Percentiles rank a stretch among this genome's conserved stretches.
Conservation (phyloP, 345 rosid genomes). For the Microthlaspi erraticum region DNA sequence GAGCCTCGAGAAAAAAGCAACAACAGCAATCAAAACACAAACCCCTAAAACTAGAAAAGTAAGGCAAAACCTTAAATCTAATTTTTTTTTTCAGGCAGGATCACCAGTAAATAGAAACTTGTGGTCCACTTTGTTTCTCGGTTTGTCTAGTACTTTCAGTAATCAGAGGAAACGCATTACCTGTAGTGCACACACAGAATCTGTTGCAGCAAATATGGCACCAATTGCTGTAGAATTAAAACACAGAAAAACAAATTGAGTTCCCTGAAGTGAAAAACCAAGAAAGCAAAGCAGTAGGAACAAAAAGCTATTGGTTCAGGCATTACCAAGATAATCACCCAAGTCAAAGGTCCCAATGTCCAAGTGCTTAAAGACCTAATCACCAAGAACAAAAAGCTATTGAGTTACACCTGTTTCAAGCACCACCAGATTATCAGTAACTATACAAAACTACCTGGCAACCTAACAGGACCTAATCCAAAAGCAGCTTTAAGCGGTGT, state of each 20-base stretch:
- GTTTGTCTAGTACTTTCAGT: slow-evolving; percentile 12
- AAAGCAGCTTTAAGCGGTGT: slow-evolving; percentile 9
- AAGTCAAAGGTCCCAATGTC: slow-evolving; percentile 71
- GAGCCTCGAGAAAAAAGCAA: background rate
- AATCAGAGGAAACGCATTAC: slow-evolving; percentile 43
- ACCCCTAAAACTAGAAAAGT: slow-evolving; percentile 29
- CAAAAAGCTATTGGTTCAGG: slow-evolving; percentile 8
- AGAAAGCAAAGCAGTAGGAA: slow-evolving; percentile 21
- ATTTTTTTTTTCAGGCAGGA: background rate
- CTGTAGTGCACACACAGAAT: slow-evolving; percentile 99
- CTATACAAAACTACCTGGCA: slow-evolving; percentile 20
- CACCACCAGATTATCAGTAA: slow-evolving; percentile 28
- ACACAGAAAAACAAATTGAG: slow-evolving; percentile 33
- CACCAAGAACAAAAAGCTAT: no score
- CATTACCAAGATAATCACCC: slow-evolving; percentile 84
- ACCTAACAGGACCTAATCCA: background rate
- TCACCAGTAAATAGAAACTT: slow-evolving; percentile 14
- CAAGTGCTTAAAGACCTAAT: slow-evolving; percentile 65
- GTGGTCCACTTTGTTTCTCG: background rate
- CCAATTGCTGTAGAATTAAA: slow-evolving; percentile 82
- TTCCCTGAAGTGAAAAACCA: background rate
- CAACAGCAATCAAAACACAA: slow-evolving; percentile 17
- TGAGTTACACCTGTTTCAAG: slow-evolving; percentile 68
- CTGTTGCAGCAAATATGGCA: slow-evolving; percentile 98
- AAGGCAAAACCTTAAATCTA: background rate